Evolutionary conservation across 768 basidiomycete species (phyloP), one percentile per base, ranked within the genome.

Genomic region (Sporobolomyces pararoseus): DNA sequence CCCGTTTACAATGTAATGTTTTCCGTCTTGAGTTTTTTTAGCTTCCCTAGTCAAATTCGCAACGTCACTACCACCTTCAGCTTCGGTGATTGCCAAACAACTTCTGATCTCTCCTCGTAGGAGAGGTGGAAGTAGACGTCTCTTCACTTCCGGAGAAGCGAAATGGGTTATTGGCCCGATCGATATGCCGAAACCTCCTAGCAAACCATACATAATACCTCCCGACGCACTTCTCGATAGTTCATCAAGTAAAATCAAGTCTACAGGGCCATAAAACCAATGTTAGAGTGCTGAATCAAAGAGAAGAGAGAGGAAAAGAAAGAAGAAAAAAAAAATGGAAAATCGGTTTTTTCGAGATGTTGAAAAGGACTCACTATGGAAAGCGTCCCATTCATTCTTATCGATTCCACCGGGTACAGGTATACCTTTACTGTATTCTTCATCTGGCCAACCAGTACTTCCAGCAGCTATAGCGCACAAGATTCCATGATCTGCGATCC

Each of bases 41-140:
- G 75, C 75, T 10, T 49, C 42, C n/a, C 64, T 67, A 17, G 60
- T 66, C n/a, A 76, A 13, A 37, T 69, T 74, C 34, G 75, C 72
- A 0, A 76, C 75, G 32, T 76, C 75, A 17, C 49, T 54, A 2
- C 75, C 75, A 14, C 69, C 60, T 3, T 50, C 13, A 2, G 66
- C 62, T 37, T 70, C 75, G 23, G 68, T 76, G 37, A 76, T 72
- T 17, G 73, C 75, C 21, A 76, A 50, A 53, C 75, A 76, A 17
- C 62, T 65, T 6, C 75, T 55, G 53, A 67, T 71, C 57, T 69
- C 70, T 9, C 72, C 75, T 13, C 32, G 39, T 21, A 76, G 29
- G 7, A 65, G 23, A 12, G 70, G 60, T 5, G 60, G 53, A 3
- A 76, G 39, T 12, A 74, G 25, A 3, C 73, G 57, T 21, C 27